Percentiles rank a stretch among this genome's conserved stretches.
Evolutionary conservation across 495 filamentous ascomycete genomes (phyloP).

Genomic region (Penicillium malachiteum): DNA sequence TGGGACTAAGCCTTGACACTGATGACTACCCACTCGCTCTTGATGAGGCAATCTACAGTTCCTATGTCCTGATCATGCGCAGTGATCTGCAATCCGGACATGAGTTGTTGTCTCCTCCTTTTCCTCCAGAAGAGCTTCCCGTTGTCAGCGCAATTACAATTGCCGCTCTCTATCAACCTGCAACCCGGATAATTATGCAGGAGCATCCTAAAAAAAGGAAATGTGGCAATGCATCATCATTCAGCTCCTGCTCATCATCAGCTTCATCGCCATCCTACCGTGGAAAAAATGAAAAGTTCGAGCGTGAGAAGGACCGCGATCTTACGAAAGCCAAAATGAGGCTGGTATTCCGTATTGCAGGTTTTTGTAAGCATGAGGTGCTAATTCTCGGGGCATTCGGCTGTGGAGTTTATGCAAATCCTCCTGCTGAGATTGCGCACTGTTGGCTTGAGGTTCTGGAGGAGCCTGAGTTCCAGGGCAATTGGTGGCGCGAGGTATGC

Average conservation of each 20-base stretch:
- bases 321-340: not conserved
- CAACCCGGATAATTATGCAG: not conserved
- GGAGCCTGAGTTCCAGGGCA: not conserved
- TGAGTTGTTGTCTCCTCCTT: not conserved
- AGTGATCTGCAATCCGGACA: not conserved
- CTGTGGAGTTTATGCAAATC: slow-evolving; percentile 4
- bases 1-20: not conserved
- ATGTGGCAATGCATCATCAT: not conserved
- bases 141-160: not conserved
- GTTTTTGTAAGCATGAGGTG: not conserved
- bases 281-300: not conserved
- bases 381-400: slow-evolving; percentile 1
- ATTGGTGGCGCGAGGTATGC: not conserved
- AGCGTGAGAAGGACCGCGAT: not conserved
- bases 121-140: not conserved
- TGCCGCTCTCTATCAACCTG: not conserved
- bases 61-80: not conserved
- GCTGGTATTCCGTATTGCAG: not conserved
- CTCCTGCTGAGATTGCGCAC: not conserved
- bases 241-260: not conserved
- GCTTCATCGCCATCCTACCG: not conserved
- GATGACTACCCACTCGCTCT: not conserved
- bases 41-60: not conserved
- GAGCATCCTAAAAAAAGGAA: not conserved
- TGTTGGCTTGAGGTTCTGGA: slow-evolving; percentile 1